phyloP scores from a whole-genome alignment of 192 early-diverging fungal genomes.

The Kappamyces sp. region DNA sequence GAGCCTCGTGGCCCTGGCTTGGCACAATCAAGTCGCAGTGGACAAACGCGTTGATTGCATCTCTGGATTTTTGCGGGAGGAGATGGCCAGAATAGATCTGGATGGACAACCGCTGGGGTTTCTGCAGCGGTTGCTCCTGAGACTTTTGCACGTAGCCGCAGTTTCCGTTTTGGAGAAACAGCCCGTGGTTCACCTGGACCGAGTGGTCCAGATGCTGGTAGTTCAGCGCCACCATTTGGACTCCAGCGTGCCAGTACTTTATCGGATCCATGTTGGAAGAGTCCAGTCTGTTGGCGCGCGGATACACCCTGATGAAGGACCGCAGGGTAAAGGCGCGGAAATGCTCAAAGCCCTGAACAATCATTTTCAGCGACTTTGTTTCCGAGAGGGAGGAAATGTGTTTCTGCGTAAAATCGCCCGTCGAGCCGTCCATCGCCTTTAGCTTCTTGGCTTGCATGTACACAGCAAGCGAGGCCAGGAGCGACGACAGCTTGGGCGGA shows the following conservation, averaged over 20 bases:
- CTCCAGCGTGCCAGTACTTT: constrained; percentile 69
- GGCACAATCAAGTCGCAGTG: constrained; percentile 50
- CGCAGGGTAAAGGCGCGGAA: constrained; percentile 51
- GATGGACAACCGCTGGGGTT: constrained; percentile 15
- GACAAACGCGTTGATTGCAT: constrained; percentile 58
- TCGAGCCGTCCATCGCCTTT: constrained; percentile 43
- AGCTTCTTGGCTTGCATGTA: constrained; percentile 63
- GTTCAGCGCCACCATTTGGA: constrained; percentile 86
- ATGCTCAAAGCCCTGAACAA: constrained; percentile 37
- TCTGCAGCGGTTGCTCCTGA: constrained; percentile 16
- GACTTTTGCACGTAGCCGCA: constrained; percentile 82
- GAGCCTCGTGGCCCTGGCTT: too few relatives aligned
- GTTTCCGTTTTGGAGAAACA: constrained; percentile 67
- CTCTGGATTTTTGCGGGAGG: constrained; percentile 58
- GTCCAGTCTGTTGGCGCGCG: constrained; percentile 65
- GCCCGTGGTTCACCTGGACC: constrained; percentile 75
- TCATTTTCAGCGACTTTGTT: constrained; percentile 41
- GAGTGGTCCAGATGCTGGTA: constrained; percentile 75
- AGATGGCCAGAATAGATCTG: constrained; percentile 67
- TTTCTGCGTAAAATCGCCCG: constrained; percentile 24
- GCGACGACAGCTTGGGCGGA: constrained; percentile 31
- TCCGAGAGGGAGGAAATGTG: constrained; percentile 63
- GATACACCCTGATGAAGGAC: constrained; percentile 73
- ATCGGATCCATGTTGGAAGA: constrained; percentile 83
- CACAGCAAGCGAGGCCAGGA: constrained; percentile 59